These are phyloP conservation scores for Tarenaya hassleriana DNA, from an alignment of 345 rosid species.

Conservation along the genomic window DNA sequence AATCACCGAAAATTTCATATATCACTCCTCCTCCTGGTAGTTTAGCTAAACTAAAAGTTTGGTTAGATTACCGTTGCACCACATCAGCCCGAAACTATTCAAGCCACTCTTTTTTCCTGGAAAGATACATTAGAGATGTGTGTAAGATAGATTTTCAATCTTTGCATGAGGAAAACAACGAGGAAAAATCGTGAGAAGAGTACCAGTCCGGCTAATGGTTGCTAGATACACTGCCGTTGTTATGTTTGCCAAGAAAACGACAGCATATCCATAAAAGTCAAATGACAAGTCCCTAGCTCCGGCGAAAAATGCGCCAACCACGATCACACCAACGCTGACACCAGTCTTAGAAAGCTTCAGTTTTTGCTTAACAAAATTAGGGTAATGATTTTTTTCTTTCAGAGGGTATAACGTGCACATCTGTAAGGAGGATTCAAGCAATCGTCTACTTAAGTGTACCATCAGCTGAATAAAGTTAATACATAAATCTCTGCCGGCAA, in stretches of 20 bases:
- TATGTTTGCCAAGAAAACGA: slow-evolving; percentile 84
- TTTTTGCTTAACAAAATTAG: slow-evolving; percentile 32
- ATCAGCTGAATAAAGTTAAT: slow-evolving; percentile 9
- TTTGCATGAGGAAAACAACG: slow-evolving; percentile 11
- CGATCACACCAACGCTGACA: slow-evolving; percentile 84
- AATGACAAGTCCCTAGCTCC: slow-evolving; percentile 97
- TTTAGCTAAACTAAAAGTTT: slow-evolving; percentile 1
- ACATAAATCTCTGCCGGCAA: slow-evolving; percentile 6
- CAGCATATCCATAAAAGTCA: slow-evolving; percentile 80
- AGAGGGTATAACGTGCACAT: neutral
- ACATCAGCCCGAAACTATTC: slow-evolving; percentile 97
- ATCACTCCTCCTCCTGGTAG: slow-evolving; percentile 3
- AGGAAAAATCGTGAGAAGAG: slow-evolving; percentile 16
- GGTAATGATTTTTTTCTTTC: slow-evolving; percentile 16
- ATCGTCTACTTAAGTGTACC: slow-evolving; percentile 5
- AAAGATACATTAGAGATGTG: slow-evolving; percentile 13
- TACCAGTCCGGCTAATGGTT: slow-evolving; percentile 84
- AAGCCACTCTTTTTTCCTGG: slow-evolving; percentile 96
- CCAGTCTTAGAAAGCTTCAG: slow-evolving; percentile 43
- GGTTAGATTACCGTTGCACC: slow-evolving; percentile 82
- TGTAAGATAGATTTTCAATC: slow-evolving; percentile 6
- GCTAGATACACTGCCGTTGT: slow-evolving; percentile 91
- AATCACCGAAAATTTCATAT: slow-evolving; percentile 24
- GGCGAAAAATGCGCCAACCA: slow-evolving; percentile 86
- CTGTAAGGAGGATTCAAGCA: neutral